A percentile compares a stretch with the other conserved stretches of the same genome.
Evolutionary conservation across 176 grass and related monocot genomes (phyloP).

Genomic region (Dendrocalamus sinicus): DNA sequence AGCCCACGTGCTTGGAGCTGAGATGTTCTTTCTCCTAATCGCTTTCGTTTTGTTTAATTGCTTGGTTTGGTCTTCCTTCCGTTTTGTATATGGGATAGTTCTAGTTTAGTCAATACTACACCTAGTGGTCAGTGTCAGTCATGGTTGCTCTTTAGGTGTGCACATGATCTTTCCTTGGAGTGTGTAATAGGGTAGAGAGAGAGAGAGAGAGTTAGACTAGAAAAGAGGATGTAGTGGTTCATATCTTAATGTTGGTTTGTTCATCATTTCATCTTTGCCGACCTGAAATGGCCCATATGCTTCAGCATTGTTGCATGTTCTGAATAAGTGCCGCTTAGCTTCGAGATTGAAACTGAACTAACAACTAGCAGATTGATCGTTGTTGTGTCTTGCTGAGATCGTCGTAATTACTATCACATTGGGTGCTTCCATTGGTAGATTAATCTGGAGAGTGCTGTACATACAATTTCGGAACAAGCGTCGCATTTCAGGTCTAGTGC

Average conservation of each 20-base stretch:
- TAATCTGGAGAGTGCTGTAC: neutral
- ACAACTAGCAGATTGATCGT: neutral
- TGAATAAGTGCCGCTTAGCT: neutral
- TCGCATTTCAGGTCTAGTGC: neutral
- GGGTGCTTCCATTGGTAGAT: neutral
- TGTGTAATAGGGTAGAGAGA: slow-evolving; percentile 3
- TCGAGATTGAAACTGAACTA: neutral
- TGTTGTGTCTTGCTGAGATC: neutral
- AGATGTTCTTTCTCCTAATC: slow-evolving; percentile 36
- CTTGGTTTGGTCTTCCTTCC: slow-evolving; percentile 21
- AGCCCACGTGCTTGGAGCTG: slow-evolving; percentile 38
- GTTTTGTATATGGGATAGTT: slow-evolving; percentile 54
- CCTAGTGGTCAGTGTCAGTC: slow-evolving; percentile 43
- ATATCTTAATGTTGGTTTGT: slow-evolving; percentile 23
- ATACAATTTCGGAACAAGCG: neutral
- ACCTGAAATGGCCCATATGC: slow-evolving; percentile 5
- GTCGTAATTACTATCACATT: neutral
- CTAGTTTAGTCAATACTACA: slow-evolving; percentile 42
- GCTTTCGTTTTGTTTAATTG: slow-evolving; percentile 33
- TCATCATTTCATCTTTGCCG: slow-evolving; percentile 47
- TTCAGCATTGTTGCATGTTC: slow-evolving; percentile 18
- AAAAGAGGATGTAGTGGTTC: slow-evolving; percentile 32
- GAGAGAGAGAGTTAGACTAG: slow-evolving; percentile 24
- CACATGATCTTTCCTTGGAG: slow-evolving; percentile 51
- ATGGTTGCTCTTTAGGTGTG: slow-evolving; percentile 40